A percentile compares a stretch with the other conserved stretches of the same genome.
phyloP scores from a whole-genome alignment of 129 eudicot species.

The Tagetes erecta region DNA sequence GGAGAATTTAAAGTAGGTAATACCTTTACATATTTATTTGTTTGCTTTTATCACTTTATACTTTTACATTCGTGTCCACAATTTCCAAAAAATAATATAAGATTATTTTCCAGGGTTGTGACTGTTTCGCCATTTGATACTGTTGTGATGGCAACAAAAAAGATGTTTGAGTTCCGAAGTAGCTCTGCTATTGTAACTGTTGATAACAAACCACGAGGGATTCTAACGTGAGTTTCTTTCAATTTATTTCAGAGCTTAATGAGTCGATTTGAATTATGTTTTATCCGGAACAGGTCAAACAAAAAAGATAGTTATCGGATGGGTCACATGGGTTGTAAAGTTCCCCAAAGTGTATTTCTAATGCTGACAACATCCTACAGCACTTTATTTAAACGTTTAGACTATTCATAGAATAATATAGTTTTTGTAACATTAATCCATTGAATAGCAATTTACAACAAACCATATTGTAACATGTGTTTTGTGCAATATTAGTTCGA shows the following conservation, averaged over 20 bases:
- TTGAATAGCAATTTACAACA: not conserved
- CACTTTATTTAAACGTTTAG: not conserved
- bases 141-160: conserved; percentile 81
- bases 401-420: not conserved
- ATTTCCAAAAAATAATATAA: conserved; percentile 9
- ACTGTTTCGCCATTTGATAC: conserved; percentile 86
- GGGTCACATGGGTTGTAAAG: not conserved
- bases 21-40: conserved; percentile 42
- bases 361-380: not conserved
- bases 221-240: conserved; percentile 69
- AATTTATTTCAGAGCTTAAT: not conserved
- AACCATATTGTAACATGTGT: not conserved
- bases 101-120: conserved; percentile 54
- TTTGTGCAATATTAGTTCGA: conserved; percentile 49
- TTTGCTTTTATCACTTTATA: conserved; percentile 3
- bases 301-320: not conserved
- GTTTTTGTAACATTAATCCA: not conserved
- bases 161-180: conserved; percentile 74
- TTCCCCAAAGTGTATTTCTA: not conserved
- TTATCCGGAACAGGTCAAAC: not conserved
- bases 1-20: conserved; percentile 99
- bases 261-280: not conserved
- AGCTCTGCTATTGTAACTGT: conserved; percentile 88
- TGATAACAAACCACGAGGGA: conserved; percentile 89
- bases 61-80: conserved; percentile 7